Base-by-base conservation (phyloP, 345 rosid genomes). In the Anacardium occidentale region DNA sequence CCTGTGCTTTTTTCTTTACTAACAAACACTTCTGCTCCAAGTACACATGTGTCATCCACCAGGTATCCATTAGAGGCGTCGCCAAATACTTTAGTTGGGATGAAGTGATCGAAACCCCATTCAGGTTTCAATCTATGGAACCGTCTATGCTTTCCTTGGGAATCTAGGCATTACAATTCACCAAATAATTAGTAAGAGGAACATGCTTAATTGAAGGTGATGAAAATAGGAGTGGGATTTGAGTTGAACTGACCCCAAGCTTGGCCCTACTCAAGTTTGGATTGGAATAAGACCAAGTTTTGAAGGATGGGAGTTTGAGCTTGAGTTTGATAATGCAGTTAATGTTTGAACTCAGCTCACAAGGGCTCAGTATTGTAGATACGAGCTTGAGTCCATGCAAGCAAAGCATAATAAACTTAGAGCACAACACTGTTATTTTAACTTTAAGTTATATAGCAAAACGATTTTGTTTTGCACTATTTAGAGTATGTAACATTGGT, bases 11-110 rank as follows among this genome's bases (percentile, higher is more conserved):
- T 76, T 78, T 82, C 90, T 74, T 64, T 77, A 14, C 67, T 6
- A 14, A 81, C 83, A 40, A 79, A 81, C 6, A 86, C 82, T 64
- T 86, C 88, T 7, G 69, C 86, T 20, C 88, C 88, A 24, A 86
- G 20, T 10, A 77, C 78, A 37, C 85, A 83, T 3, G 76, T 45
- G 69, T 82, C 86, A 0, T 80, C 78, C 52, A 80, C 59, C 0
- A 82, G 77, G 76, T 78, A 82, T 24, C 85, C 90, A n/a, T 79
- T 79, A 13, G 54, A 64, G 17, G 65, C 66, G 51, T 81, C 80
- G 0, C 32, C 62, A 48, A 86, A 79, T 15, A 24, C 18, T 62
- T 60, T 53, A 42, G 75, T 32, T 1, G 69, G 74, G 66, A 76
- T 47, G 42, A 86, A 60, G 22, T 79, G 64, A 77, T 86, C 85